These are phyloP conservation scores for Gremmenia infestans DNA, from an alignment of 2,329 filamentous ascomycete genomes.

Conservation along the genomic window DNA sequence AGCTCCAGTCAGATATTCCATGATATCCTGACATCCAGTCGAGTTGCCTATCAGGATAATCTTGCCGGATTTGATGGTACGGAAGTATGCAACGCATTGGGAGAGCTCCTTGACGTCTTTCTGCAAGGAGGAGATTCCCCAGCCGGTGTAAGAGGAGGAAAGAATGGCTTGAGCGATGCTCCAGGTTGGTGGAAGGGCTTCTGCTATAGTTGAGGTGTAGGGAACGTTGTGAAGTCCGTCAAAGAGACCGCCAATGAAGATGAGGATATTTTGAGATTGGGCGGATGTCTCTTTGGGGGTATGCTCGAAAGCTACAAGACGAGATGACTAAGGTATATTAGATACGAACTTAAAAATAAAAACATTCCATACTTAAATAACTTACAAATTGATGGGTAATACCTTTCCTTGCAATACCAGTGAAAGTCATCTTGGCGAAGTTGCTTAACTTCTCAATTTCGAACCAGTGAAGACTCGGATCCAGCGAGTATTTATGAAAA, in stretches of 20 bases:
- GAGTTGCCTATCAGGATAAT: slow-evolving; percentile 66
- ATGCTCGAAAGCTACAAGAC: slow-evolving; percentile 32
- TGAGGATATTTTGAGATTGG: slow-evolving; percentile 38
- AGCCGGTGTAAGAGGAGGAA: slow-evolving; percentile 35
- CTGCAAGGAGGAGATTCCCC: slow-evolving; percentile 41
- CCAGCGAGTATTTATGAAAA: no score
- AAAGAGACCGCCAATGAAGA: slow-evolving; percentile 51
- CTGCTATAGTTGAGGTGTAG: slow-evolving; percentile 40
- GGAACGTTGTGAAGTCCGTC: slow-evolving; percentile 46
- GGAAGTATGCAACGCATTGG: slow-evolving; percentile 45
- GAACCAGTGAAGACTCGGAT: no score
- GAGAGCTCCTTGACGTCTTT: slow-evolving; percentile 46
- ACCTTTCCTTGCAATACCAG: slow-evolving; percentile 14
- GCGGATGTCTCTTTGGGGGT: slow-evolving; percentile 14
- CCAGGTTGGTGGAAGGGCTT: slow-evolving; percentile 36
- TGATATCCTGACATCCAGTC: slow-evolving; percentile 63
- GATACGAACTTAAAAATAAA: neutral
- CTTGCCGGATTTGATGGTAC: slow-evolving; percentile 39
- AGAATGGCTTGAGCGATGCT: slow-evolving; percentile 42
- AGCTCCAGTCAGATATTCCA: slow-evolving; percentile 52
- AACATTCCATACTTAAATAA: neutral
- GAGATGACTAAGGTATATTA: slow-evolving; percentile 17
- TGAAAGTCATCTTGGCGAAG: neutral
- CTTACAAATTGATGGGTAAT: slow-evolving; percentile 24
- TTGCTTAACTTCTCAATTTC: no score